Evolutionary conservation across 305 asterid genomes (phyloP).

Genomic region (Fraxinus ornus): DNA sequence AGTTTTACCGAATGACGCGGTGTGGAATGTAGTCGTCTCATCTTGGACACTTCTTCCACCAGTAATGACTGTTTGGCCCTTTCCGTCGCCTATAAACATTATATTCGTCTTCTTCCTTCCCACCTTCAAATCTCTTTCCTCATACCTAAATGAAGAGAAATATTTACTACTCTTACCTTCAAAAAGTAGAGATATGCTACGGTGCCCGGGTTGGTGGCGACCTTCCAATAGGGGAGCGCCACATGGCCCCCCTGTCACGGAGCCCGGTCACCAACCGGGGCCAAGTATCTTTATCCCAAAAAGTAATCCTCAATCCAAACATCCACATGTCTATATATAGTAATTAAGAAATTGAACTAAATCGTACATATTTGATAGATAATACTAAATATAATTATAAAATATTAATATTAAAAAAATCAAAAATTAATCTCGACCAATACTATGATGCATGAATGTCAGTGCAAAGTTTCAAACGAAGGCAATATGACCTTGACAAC

Average conservation of each 20-base stretch:
- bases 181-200: too few species aligned
- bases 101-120: slow-evolving; percentile 85
- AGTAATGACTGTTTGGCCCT: slow-evolving; percentile 81
- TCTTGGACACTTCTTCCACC: slow-evolving; percentile 71
- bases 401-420: background rate
- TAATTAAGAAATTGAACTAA: background rate
- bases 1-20: slow-evolving; percentile 81
- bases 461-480: background rate
- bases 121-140: slow-evolving; percentile 65
- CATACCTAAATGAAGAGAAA: slow-evolving; percentile 47
- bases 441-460: background rate
- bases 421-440: background rate
- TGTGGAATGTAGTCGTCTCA: slow-evolving; percentile 79
- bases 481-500: background rate
- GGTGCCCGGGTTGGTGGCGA: too few species aligned
- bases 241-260: too few species aligned
- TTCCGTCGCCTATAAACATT: slow-evolving; percentile 94
- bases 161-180: background rate
- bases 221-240: too few species aligned
- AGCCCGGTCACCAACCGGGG: too few species aligned
- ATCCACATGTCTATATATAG: background rate
- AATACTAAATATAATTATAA: background rate
- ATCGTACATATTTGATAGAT: background rate
- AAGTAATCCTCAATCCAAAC: background rate
- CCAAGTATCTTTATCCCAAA: too few species aligned